Evolutionary conservation across 441 rosid species (phyloP).

Genomic region (Viola pubescens): DNA sequence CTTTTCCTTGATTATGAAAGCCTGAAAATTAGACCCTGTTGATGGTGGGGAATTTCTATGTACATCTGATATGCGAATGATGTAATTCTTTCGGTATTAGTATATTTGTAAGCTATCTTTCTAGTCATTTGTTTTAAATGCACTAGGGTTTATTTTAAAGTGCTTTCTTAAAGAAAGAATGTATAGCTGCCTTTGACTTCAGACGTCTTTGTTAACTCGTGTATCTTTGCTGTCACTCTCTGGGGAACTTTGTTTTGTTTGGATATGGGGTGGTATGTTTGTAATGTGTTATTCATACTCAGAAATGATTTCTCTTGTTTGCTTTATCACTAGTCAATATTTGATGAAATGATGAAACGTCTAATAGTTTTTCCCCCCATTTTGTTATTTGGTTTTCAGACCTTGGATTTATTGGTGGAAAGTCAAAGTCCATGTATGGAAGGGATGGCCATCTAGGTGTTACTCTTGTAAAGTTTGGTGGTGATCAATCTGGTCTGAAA

Average conservation of each 20-base stretch:
- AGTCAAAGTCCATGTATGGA: slow-evolving; percentile 78
- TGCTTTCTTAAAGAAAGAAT: too few species aligned
- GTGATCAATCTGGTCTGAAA: slow-evolving; percentile 62
- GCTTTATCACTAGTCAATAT: background rate
- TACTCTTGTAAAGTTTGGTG: slow-evolving; percentile 60
- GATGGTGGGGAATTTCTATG: too few species aligned
- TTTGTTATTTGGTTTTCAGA: slow-evolving; percentile 45
- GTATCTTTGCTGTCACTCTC: background rate
- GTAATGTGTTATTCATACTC: too few species aligned
- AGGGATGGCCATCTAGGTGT: slow-evolving; percentile 94
- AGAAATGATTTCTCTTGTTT: background rate
- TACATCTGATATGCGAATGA: too few species aligned
- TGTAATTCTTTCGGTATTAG: too few species aligned
- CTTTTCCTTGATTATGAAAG: background rate
- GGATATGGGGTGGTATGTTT: too few species aligned
- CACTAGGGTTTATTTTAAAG: too few species aligned
- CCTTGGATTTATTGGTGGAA: slow-evolving; percentile 72
- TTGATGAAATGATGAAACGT: background rate
- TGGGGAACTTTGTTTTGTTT: background rate
- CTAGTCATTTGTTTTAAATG: too few species aligned
- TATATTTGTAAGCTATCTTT: too few species aligned
- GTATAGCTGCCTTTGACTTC: too few species aligned
- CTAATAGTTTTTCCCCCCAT: background rate
- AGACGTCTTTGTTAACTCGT: too few species aligned
- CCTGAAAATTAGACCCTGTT: background rate